Base-by-base conservation (phyloP, 2,329 filamentous ascomycete genomes). In the Aspergillus eucalypticola region DNA sequence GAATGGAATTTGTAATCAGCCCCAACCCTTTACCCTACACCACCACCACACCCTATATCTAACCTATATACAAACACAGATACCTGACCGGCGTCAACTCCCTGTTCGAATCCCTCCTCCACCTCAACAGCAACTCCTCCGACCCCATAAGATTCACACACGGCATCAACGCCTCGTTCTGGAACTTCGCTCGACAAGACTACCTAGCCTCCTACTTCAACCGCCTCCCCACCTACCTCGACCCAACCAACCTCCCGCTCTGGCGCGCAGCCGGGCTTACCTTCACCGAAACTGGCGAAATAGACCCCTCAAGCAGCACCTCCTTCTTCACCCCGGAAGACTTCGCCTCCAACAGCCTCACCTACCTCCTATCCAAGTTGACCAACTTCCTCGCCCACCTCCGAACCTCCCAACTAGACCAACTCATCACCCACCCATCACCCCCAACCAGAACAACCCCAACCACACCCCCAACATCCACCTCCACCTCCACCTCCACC, bases 121-220 rank as follows among this genome's bases (percentile, higher is more conserved):
- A 77, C 46, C 39, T 69, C 21, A 35, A 66, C 57, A 54, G 32
- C 4, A 50, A n/a, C 35, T 17, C 58, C 13, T 58, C 70, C 57
- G 46, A 54, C 5, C 39, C 32, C 1, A 25, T 53, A 4, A 68
- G 66, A 3, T 81, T 82, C 2, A 82, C 81, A 7, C 82, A 83
- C 68, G 84, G 78, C 3, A 77, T 84, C 13, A 78, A 77, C 65
- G 84, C 85, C 2, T 84, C 83, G 0, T 88, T 88, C 67, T 88
- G 86, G 86, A 86, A 86, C 60, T 83, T 88, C 64, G 85, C 84
- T 11, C 79, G 85, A 8, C 83, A 87, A 64, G 86, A 88, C 63
- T 85, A 87, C 73, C 74, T 87, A 10, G 82, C 83, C 58, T 85
- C 86, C 38, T 87, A 84, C 65, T 86, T 86, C 60, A 86, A 84